Percentiles rank a stretch among this genome's conserved stretches.
Conservation (phyloP, 306 rosid species). For the Rosa multiflora region DNA sequence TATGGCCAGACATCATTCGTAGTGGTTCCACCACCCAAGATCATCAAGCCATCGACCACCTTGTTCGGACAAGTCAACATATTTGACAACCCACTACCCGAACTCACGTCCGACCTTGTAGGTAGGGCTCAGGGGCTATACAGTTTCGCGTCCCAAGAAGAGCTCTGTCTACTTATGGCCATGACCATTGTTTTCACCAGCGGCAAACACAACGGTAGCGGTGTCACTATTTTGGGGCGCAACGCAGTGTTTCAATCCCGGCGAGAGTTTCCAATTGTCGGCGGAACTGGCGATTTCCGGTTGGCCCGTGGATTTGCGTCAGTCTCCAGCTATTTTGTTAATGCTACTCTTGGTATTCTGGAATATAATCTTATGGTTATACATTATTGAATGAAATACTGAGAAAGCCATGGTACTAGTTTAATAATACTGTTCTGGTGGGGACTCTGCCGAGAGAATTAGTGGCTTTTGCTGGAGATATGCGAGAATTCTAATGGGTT, state of each 20-base stretch:
- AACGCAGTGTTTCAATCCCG: background rate
- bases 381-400: background rate
- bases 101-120: constrained; percentile 6
- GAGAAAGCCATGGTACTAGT: background rate
- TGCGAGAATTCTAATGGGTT: too few species aligned
- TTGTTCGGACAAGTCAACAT: constrained; percentile 3
- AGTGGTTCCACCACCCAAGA: constrained; percentile 2
- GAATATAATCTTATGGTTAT: background rate
- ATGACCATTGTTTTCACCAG: constrained; percentile 9
- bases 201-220: constrained; percentile 11
- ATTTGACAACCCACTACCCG: constrained; percentile 6
- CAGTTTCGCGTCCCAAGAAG: constrained; percentile 1
- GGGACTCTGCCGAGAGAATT: too few species aligned
- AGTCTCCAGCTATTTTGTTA: background rate
- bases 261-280: constrained; percentile 20
- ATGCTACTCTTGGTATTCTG: background rate
- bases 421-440: background rate
- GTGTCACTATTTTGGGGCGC: constrained; percentile 14
- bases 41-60: background rate
- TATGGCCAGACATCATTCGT: background rate
- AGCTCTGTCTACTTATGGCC: background rate
- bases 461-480: too few species aligned
- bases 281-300: background rate
- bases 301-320: constrained; percentile 7
- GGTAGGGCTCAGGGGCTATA: constrained; percentile 24